Evolutionary conservation across 164 flowering plant species (phyloP).

Genomic region (Umbellularia californica): DNA sequence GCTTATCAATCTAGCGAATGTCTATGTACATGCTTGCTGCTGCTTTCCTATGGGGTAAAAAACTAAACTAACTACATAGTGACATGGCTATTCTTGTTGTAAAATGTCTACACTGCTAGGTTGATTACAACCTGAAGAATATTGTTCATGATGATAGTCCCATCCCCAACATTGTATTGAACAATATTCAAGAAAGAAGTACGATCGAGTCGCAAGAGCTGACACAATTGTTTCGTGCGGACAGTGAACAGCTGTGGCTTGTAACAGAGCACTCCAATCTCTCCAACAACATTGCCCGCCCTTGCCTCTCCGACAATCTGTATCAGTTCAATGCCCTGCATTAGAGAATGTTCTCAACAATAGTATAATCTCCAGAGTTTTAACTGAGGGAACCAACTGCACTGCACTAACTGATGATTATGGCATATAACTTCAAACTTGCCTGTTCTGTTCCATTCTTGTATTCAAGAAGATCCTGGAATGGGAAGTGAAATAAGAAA

Average conservation of each 20-base stretch:
- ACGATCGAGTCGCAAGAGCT: constrained; percentile 76
- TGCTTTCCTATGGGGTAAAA: background rate
- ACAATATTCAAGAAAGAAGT: constrained; percentile 75
- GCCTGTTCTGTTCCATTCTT: constrained; percentile 71
- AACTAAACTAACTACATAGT: background rate
- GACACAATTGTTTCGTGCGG: constrained; percentile 77
- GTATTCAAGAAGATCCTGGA: constrained; percentile 68
- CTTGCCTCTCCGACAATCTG: constrained; percentile 71
- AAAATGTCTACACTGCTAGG: background rate
- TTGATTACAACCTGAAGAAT: constrained; percentile 70
- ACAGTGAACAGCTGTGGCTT: constrained; percentile 89
- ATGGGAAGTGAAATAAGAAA: constrained; percentile 8
- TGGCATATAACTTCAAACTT: constrained; percentile 15
- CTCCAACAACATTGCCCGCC: constrained; percentile 78
- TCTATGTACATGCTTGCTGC: background rate
- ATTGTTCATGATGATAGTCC: constrained; percentile 88
- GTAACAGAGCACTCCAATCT: constrained; percentile 90
- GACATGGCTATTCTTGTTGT: background rate
- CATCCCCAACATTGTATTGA: constrained; percentile 92
- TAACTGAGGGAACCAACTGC: background rate
- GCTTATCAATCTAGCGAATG: background rate
- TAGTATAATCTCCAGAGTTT: background rate
- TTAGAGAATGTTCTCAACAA: background rate
- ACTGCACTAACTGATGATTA: background rate
- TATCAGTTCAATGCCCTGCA: background rate